Evolutionary conservation across 176 grass and related monocot genomes (phyloP).

Genomic region (Poa pratensis): DNA sequence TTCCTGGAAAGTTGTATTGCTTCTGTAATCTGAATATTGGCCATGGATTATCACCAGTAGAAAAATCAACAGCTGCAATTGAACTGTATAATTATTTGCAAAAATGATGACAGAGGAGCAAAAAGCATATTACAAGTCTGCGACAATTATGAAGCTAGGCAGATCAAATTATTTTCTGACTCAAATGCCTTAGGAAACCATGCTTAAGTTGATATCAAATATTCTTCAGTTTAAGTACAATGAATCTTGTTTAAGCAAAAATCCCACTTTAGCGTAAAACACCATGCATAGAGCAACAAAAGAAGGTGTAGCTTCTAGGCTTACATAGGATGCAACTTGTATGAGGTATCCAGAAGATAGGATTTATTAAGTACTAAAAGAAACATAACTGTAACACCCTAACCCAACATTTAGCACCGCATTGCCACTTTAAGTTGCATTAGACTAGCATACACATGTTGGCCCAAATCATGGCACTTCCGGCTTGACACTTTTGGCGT

Average conservation of each 20-base stretch:
- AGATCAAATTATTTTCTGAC: neutral
- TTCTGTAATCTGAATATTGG: conserved; percentile 82
- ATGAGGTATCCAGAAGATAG: neutral
- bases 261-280: neutral
- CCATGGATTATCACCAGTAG: conserved; percentile 77
- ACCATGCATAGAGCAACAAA: neutral
- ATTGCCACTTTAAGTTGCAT: neutral
- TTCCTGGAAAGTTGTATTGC: conserved; percentile 83
- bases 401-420: neutral
- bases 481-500: neutral
- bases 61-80: conserved; percentile 92
- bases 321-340: neutral
- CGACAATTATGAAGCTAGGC: conserved; percentile 15
- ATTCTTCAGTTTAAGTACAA: conserved; percentile 1
- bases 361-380: conserved; percentile 10
- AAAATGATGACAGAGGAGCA: conserved; percentile 11
- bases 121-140: conserved; percentile 20
- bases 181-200: neutral
- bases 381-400: conserved; percentile 16
- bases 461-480: neutral
- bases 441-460: neutral
- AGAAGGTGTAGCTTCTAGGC: neutral
- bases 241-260: neutral
- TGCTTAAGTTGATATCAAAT: conserved; percentile 12
- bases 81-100: conserved; percentile 32